phyloP scores from a whole-genome alignment of 306 rosid genomes.

The Coriaria nepalensis region DNA sequence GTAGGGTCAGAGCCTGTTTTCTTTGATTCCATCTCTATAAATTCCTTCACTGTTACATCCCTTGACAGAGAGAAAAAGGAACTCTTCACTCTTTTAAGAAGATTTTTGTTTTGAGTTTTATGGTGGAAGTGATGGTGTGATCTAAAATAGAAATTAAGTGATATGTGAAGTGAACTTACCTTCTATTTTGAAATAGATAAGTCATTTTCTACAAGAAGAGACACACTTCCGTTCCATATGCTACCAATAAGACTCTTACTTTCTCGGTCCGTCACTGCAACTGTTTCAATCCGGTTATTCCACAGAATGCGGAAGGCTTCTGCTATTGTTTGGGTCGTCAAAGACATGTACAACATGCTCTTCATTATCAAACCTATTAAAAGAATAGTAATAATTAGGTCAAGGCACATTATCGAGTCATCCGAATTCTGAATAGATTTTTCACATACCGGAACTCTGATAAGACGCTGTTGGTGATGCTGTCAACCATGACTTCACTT shows the following conservation, averaged over 20 bases:
- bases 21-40: constrained; percentile 26
- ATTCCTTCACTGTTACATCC: constrained; percentile 28
- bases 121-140: neutral
- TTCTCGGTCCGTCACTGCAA: constrained; percentile 33
- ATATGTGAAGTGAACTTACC: constrained; percentile 18
- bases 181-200: constrained; percentile 24
- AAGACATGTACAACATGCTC: constrained; percentile 32
- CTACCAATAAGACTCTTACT: constrained; percentile 40
- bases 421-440: neutral
- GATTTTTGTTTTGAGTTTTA: too few relatives aligned
- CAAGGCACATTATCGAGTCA: neutral
- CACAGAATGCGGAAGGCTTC: constrained; percentile 36
- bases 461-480: constrained; percentile 34
- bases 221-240: constrained; percentile 35
- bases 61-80: constrained; percentile 19
- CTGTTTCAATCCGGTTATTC: constrained; percentile 26
- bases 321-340: constrained; percentile 42
- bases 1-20: constrained; percentile 12
- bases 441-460: constrained; percentile 32
- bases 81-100: neutral
- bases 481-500: too few relatives aligned
- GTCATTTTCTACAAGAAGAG: constrained; percentile 33
- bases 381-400: neutral
- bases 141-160: neutral
- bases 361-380: constrained; percentile 36